Base-by-base conservation (phyloP, 2,329 filamentous ascomycete species). In the Lasiodiplodia sp. region DNA sequence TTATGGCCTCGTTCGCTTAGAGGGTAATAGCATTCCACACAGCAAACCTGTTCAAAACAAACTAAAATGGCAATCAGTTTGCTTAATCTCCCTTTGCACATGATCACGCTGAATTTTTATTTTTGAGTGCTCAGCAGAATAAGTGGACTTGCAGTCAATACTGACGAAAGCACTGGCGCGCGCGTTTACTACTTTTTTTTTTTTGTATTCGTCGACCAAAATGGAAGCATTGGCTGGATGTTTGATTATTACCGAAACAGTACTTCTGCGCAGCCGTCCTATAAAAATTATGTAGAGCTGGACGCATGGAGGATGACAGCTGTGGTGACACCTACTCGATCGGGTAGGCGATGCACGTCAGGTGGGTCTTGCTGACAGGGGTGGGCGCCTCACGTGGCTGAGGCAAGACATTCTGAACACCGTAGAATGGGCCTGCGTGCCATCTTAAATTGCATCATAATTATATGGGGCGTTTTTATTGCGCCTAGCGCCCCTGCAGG, bases 391-490 rank as follows among this genome's bases (percentile, higher is more conserved):
- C 31, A 31, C 18, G 34, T 25, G 55, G 55, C n/a, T 34, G 55
- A 23, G 3, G 55, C 34, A 38, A n/a, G n/a, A 28, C 14, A 21
- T 25, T n/a, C 14, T 11, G 31, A 10, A 34, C 53, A n/a, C 34
- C 25, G 25, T 14, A 14, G n/a, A 51, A 23, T 28, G 28, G 58
- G 18, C 6, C 1, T 31, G 40, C 28, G 60, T 52, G 60, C 18
- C 44, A 38, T 23, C 44, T 52, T 37, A 38, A 44, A 47, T 52
- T 64, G 60, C 44, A 38, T 25, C 28, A 23, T 25, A 52, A 31
- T 31, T 21, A 64, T 64, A 52, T 37, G 44, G 18, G 23, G 47
- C 60, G 40, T 23, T 37, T 64, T 64, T 21, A 62, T 49, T 49
- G 28, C 40, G 12, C 16, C 11, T 49, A 62, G 38, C 40, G 40